Evolutionary conservation across 257 asterid species (phyloP).

Genomic region (Capsicum rhomboideum): DNA sequence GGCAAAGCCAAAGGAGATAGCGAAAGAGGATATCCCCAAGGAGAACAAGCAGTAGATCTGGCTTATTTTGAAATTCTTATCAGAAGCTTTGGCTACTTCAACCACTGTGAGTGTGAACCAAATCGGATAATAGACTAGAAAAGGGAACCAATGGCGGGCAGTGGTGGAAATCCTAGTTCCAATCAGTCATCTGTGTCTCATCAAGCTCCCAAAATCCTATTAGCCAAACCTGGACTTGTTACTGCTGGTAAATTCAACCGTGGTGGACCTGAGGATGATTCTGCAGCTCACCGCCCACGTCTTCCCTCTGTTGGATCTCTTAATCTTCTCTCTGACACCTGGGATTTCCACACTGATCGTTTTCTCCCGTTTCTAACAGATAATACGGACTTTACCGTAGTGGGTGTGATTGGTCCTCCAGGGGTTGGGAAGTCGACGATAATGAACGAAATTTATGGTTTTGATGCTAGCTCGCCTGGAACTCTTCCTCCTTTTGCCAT

Average conservation of each 20-base stretch:
- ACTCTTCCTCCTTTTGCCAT: constrained; percentile 84
- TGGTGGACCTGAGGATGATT: constrained; percentile 63
- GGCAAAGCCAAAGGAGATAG: constrained; percentile 49
- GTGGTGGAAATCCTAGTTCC: constrained; percentile 18
- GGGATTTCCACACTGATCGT: constrained; percentile 78
- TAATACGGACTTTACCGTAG: constrained; percentile 86
- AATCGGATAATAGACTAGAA: neutral
- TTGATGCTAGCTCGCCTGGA: constrained; percentile 77
- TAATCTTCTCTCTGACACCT: constrained; percentile 76
- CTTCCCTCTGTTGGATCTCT: constrained; percentile 76
- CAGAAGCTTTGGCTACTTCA: neutral
- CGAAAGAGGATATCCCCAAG: constrained; percentile 42
- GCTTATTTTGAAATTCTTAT: neutral
- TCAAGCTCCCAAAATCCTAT: constrained; percentile 68
- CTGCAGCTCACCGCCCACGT: constrained; percentile 71
- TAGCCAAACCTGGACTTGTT: constrained; percentile 91
- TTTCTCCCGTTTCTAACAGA: constrained; percentile 87
- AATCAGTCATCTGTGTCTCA: constrained; percentile 20
- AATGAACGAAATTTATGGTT: constrained; percentile 91
- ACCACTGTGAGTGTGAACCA: neutral
- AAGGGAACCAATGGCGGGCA: constrained; percentile 27
- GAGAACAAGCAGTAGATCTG: constrained; percentile 34
- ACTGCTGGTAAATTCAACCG: constrained; percentile 55
- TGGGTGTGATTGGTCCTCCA: constrained; percentile 87
- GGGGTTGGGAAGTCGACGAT: constrained; percentile 91